phyloP scores from a whole-genome alignment of 169 alveolate species.

The Theileria equi region DNA sequence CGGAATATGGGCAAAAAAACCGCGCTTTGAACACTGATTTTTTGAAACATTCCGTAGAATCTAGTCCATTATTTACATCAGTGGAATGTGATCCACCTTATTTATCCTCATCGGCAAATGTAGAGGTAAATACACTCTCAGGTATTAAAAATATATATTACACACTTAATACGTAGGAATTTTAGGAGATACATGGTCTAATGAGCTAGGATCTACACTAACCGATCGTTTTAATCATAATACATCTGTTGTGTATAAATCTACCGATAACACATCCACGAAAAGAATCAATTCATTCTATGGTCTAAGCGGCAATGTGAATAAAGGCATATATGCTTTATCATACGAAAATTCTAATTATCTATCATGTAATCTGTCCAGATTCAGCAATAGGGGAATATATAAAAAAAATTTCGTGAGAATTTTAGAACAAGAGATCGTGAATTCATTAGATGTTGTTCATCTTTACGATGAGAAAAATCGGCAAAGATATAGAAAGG shows the following conservation, averaged over 20 bases:
- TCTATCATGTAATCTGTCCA: background rate
- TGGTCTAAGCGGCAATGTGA: constrained; percentile 21
- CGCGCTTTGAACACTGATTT: too few relatives aligned
- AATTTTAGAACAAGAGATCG: constrained; percentile 26
- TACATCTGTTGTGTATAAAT: constrained; percentile 6
- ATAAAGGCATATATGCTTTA: constrained; percentile 21
- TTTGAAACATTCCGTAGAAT: too few relatives aligned
- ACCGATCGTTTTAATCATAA: too few relatives aligned
- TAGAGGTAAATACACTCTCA: too few relatives aligned
- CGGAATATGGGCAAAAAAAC: background rate
- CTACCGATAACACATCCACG: constrained; percentile 1
- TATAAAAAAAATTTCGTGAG: background rate
- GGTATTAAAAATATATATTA: too few relatives aligned
- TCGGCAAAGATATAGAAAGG: background rate
- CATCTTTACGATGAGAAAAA: constrained; percentile 4
- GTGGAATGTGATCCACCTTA: too few relatives aligned
- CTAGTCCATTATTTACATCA: too few relatives aligned
- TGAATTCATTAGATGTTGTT: constrained; percentile 33
- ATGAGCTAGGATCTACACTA: too few relatives aligned
- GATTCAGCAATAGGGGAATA: background rate
- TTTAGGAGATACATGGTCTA: too few relatives aligned
- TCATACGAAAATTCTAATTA: constrained; percentile 39
- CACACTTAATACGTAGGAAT: too few relatives aligned
- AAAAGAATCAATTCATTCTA: constrained; percentile 26
- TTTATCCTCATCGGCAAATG: too few relatives aligned